These are phyloP conservation scores for Ganoderma lingzhi DNA, from an alignment of 1,284 basidiomycete genomes.

Conservation along the genomic window DNA sequence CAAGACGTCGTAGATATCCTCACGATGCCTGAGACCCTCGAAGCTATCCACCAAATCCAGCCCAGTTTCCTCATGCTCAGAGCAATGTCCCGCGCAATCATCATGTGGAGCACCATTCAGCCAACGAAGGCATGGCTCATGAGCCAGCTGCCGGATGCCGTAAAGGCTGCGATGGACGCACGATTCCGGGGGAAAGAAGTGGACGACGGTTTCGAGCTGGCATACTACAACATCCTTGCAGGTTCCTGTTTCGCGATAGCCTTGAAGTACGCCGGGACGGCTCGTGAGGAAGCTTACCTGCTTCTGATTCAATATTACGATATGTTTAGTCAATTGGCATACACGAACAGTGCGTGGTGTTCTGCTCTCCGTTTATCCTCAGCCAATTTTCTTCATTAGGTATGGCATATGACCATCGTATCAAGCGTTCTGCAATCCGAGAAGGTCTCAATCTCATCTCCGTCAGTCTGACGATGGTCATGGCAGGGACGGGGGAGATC, in stretches of 20 bases:
- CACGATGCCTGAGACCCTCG: conserved; percentile 81
- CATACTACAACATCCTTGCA: conserved; percentile 89
- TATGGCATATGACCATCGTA: conserved; percentile 83
- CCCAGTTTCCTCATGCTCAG: conserved; percentile 89
- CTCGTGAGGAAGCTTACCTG: conserved; percentile 85
- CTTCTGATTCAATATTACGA: conserved; percentile 87
- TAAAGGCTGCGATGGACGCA: conserved; percentile 65
- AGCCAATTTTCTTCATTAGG: conserved; percentile 50
- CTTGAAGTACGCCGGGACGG: conserved; percentile 94
- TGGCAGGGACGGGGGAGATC: conserved; percentile 97
- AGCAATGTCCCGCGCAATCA: conserved; percentile 80
- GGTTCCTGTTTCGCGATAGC: conserved; percentile 93
- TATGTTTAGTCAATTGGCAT: conserved; percentile 73
- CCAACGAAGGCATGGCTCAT: conserved; percentile 85
- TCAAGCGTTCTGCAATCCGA: conserved; percentile 87
- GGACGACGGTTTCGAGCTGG: conserved; percentile 85
- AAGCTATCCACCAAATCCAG: conserved; percentile 85
- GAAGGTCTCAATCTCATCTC: conserved; percentile 91
- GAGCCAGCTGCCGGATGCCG: conserved; percentile 76
- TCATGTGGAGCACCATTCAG: conserved; percentile 87
- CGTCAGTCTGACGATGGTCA: conserved; percentile 87
- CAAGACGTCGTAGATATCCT: conserved; percentile 88
- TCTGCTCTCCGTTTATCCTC: not conserved
- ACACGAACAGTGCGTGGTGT: conserved; percentile 61
- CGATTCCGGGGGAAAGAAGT: conserved; percentile 58